Conservation (phyloP, 345 rosid species). For the Garcia nutans region DNA sequence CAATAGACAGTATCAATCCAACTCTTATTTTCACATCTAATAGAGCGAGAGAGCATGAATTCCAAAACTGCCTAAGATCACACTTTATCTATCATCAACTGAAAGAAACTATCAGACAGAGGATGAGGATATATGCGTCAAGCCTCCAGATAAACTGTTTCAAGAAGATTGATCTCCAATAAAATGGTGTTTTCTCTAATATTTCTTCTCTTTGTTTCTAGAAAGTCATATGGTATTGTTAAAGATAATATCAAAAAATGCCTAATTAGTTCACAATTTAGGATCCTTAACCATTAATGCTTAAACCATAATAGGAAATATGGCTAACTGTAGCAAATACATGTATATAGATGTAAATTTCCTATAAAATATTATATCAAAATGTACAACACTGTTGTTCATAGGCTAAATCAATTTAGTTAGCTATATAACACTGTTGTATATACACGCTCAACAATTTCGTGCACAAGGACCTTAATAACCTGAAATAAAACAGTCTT, state of each 20-base stretch:
- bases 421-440: not conserved
- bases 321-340: not conserved
- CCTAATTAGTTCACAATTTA: not conserved
- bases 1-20: not conserved
- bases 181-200: not conserved
- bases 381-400: not conserved
- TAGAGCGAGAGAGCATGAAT: not conserved
- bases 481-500: slow-evolving; percentile 22
- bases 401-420: not conserved
- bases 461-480: too few species aligned
- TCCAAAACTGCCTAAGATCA: not conserved
- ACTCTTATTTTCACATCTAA: not conserved
- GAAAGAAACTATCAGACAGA: not conserved
- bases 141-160: not conserved
- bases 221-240: not conserved
- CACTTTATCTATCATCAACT: not conserved
- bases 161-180: not conserved
- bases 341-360: not conserved
- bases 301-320: not conserved
- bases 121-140: not conserved
- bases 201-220: not conserved
- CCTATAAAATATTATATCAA: slow-evolving; percentile 1
- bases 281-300: not conserved
- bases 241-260: not conserved
- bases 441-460: not conserved